Conservation (phyloP, 306 rosid genomes). For the Citrullus mucosospermus region DNA sequence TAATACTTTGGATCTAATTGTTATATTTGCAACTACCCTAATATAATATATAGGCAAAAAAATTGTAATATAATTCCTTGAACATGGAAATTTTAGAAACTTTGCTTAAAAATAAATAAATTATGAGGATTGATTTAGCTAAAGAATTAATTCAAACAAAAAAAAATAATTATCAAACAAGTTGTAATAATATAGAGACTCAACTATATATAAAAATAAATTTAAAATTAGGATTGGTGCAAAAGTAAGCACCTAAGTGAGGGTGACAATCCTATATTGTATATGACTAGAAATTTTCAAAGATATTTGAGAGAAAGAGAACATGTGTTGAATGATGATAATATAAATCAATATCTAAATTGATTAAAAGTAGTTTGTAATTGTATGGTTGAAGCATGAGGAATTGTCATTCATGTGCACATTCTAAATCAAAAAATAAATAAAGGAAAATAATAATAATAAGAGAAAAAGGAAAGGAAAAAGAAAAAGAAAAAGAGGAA, state of each 20-base stretch:
- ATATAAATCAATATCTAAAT: not conserved
- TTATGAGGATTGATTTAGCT: too few species aligned
- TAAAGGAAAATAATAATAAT: too few species aligned
- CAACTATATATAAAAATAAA: too few species aligned
- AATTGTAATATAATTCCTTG: too few species aligned
- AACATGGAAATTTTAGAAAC: not conserved
- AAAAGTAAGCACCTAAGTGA: not conserved
- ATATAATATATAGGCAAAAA: too few species aligned
- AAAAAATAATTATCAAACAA: too few species aligned
- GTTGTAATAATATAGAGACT: too few species aligned
- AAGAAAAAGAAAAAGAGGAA: not conserved
- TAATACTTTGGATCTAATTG: too few species aligned
- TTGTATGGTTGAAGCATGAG: not conserved
- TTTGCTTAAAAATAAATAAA: not conserved
- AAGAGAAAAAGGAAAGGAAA: not conserved
- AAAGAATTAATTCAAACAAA: too few species aligned
- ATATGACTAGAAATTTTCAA: not conserved
- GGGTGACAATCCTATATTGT: not conserved
- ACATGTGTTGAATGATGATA: not conserved
- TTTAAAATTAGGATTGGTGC: not conserved
- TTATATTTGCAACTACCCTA: too few species aligned
- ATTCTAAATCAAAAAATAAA: not conserved
- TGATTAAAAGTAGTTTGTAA: not conserved
- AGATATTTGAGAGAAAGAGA: not conserved
- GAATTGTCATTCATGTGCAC: not conserved